Evolutionary conservation across 805 yeast species (phyloP).

Genomic region (Citeromyces matritensis): DNA sequence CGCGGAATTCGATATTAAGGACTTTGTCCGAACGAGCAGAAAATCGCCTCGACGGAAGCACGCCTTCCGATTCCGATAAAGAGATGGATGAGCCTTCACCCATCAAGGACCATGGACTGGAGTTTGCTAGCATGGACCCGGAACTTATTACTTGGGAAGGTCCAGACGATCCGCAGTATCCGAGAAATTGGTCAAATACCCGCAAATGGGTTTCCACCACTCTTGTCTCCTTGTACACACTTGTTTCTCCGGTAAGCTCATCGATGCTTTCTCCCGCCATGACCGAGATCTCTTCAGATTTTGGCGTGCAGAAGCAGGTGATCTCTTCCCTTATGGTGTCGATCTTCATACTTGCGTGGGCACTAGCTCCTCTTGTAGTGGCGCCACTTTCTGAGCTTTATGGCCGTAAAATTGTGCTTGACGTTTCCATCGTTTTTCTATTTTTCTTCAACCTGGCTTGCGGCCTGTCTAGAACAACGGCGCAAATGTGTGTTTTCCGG

Average conservation of each 20-base stretch:
- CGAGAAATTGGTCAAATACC: conserved; percentile 41
- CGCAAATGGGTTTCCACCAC: conserved; percentile 26
- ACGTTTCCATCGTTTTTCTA: conserved; percentile 61
- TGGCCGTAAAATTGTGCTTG: conserved; percentile 77
- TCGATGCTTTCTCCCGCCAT: conserved; percentile 51
- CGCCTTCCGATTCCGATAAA: background rate
- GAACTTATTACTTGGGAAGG: conserved; percentile 60
- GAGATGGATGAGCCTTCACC: conserved; percentile 1
- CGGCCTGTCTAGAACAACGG: conserved; percentile 73
- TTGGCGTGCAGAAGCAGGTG: conserved; percentile 22
- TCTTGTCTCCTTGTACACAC: conserved; percentile 37
- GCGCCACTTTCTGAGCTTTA: conserved; percentile 78
- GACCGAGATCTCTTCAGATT: conserved; percentile 25
- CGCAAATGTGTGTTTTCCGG: conserved; percentile 66
- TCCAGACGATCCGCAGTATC: conserved; percentile 41
- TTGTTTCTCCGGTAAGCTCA: conserved; percentile 47
- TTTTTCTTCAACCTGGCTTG: conserved; percentile 76
- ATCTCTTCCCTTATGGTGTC: conserved; percentile 56
- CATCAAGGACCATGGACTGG: conserved; percentile 22
- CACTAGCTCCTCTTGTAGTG: conserved; percentile 81
- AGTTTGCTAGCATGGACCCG: conserved; percentile 40
- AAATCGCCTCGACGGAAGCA: background rate
- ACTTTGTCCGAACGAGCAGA: conserved; percentile 15
- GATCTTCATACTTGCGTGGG: conserved; percentile 78
- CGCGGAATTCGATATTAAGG: conserved; percentile 27